phyloP scores from a whole-genome alignment of 768 basidiomycete species.

The Agaricus subrufescens region DNA sequence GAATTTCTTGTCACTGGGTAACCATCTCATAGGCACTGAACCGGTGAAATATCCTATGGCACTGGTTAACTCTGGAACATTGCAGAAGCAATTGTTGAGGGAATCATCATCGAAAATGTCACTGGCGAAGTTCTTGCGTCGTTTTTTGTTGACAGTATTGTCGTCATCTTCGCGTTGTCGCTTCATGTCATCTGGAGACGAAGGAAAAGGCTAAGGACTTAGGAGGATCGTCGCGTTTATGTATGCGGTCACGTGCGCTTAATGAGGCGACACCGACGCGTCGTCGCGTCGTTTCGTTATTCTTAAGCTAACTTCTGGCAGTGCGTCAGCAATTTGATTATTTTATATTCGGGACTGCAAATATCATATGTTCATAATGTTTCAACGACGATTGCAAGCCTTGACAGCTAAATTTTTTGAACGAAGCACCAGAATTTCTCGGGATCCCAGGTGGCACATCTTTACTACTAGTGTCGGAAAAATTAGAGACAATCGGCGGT shows the following conservation, averaged over 20 bases:
- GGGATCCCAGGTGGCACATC: neutral
- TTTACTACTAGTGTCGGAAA: neutral
- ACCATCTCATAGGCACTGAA: slow-evolving; percentile 2
- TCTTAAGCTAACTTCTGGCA: too few species aligned
- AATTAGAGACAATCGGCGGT: slow-evolving; percentile 6
- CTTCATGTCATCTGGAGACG: neutral
- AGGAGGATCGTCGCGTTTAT: neutral
- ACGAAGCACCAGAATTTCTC: neutral
- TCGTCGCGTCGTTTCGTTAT: too few species aligned
- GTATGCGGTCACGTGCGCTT: neutral
- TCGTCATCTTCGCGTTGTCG: slow-evolving; percentile 1
- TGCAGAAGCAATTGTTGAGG: slow-evolving; percentile 8
- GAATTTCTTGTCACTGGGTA: neutral
- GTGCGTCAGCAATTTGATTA: too few species aligned
- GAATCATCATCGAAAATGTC: slow-evolving; percentile 4
- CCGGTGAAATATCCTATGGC: slow-evolving; percentile 6
- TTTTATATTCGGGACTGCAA: too few species aligned
- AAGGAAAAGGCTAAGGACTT: neutral
- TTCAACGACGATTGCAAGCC: too few species aligned
- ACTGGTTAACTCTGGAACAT: neutral
- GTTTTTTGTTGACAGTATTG: neutral
- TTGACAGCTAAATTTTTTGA: neutral
- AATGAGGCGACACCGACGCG: too few species aligned
- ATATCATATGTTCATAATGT: too few species aligned
- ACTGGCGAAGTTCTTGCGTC: neutral